These are phyloP conservation scores for Leccinum rimulosum DNA, from an alignment of 768 basidiomycete genomes.

Conservation along the genomic window DNA sequence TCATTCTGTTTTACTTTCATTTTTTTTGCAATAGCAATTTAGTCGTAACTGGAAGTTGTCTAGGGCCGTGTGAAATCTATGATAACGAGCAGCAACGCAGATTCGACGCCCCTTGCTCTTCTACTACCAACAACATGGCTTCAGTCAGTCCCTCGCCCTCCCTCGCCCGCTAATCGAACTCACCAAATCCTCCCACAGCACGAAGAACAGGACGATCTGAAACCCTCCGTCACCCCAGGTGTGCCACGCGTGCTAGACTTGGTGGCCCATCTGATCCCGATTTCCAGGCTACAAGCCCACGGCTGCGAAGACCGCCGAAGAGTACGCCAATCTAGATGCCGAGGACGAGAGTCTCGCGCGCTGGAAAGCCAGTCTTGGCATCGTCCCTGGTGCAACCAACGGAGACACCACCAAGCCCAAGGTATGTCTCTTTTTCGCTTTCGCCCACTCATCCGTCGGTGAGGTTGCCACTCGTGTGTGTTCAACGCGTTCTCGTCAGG, in stretches of 20 bases:
- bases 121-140: slow-evolving; percentile 48
- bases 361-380: slow-evolving; percentile 94
- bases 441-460: background rate
- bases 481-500: slow-evolving; percentile 39
- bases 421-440: slow-evolving; percentile 39
- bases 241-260: slow-evolving; percentile 8
- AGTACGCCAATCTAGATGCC: slow-evolving; percentile 83
- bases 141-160: slow-evolving; percentile 38
- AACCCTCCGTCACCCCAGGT: slow-evolving; percentile 70
- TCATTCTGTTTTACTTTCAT: background rate
- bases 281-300: slow-evolving; percentile 70
- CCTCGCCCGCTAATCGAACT: background rate
- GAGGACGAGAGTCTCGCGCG: slow-evolving; percentile 90
- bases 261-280: slow-evolving; percentile 19
- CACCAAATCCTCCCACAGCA: slow-evolving; percentile 29
- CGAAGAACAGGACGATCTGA: slow-evolving; percentile 72
- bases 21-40: slow-evolving; percentile 27
- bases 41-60: slow-evolving; percentile 4
- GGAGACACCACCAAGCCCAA: slow-evolving; percentile 56
- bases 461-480: slow-evolving; percentile 23
- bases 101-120: slow-evolving; percentile 16
- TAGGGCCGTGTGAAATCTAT: slow-evolving; percentile 64
- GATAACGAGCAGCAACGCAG: slow-evolving; percentile 24
- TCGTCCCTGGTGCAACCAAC: slow-evolving; percentile 50
- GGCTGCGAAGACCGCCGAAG: slow-evolving; percentile 69